Evolutionary conservation across 306 rosid species (phyloP).

Genomic region (Dryas alaskensis): DNA sequence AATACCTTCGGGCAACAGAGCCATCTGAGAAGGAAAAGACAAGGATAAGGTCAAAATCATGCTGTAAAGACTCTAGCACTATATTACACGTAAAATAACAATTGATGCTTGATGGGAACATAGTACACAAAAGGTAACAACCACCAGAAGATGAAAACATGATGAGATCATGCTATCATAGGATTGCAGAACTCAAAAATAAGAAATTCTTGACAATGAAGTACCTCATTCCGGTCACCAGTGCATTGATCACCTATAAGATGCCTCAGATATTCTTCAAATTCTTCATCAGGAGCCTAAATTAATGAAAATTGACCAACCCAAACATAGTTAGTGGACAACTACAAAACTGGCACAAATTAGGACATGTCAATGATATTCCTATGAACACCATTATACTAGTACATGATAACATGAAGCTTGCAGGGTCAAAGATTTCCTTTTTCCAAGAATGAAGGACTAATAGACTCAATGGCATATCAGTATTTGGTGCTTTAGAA

Average conservation of each 20-base stretch:
- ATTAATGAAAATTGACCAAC: slow-evolving; percentile 23
- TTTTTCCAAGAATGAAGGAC: slow-evolving; percentile 7
- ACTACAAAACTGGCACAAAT: slow-evolving; percentile 6
- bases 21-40: slow-evolving; percentile 75
- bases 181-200: background rate
- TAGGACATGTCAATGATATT: background rate
- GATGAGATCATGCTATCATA: background rate
- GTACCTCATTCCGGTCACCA: slow-evolving; percentile 84
- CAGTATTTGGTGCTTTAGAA: background rate
- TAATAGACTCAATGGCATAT: background rate
- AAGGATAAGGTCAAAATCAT: slow-evolving; percentile 23
- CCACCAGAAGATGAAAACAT: background rate
- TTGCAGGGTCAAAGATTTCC: slow-evolving; percentile 14
- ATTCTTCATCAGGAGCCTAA: slow-evolving; percentile 98
- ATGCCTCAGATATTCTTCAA: slow-evolving; percentile 87
- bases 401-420: slow-evolving; percentile 13
- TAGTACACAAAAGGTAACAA: background rate
- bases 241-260: slow-evolving; percentile 73
- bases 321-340: slow-evolving; percentile 13
- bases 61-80: slow-evolving; percentile 4
- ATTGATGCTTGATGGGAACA: background rate
- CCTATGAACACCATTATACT: slow-evolving; percentile 6
- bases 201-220: slow-evolving; percentile 9
- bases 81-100: background rate
- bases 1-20: slow-evolving; percentile 91